Percentiles rank a stretch among this genome's conserved stretches.
Conservation (phyloP, 257 asterid species). For the Cynanchum wilfordii region DNA sequence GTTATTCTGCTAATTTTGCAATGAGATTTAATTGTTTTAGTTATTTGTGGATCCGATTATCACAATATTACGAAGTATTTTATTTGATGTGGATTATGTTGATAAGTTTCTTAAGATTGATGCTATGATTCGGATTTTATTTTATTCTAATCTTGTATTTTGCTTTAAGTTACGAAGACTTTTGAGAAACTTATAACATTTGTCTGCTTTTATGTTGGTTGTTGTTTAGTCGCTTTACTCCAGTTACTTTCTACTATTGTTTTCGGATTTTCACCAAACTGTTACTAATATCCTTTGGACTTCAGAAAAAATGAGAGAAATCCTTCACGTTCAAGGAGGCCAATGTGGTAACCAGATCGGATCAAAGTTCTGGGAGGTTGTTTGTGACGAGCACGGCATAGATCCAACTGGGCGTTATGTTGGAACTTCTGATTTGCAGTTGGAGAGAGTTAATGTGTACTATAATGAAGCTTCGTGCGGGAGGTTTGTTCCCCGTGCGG, state of each 20-base stretch:
- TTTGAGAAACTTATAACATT: background rate
- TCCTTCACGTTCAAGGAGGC: conserved; percentile 87
- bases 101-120: background rate
- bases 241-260: background rate
- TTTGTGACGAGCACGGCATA: conserved; percentile 85
- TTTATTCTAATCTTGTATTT: background rate
- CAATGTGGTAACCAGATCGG: conserved; percentile 94
- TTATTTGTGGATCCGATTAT: background rate
- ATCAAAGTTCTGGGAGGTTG: conserved; percentile 90
- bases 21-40: background rate
- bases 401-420: conserved; percentile 79
- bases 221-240: background rate
- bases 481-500: conserved; percentile 90
- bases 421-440: conserved; percentile 79
- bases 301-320: conserved; percentile 64
- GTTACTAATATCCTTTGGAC: background rate
- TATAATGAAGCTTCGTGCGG: conserved; percentile 90
- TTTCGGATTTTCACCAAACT: background rate
- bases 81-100: background rate
- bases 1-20: background rate
- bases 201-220: background rate
- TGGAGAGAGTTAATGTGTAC: conserved; percentile 87
- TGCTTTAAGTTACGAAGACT: background rate
- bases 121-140: background rate
- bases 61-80: background rate